Evolutionary conservation across 495 filamentous ascomycete genomes (phyloP).

Genomic region (Hypoxylon fragiforme): DNA sequence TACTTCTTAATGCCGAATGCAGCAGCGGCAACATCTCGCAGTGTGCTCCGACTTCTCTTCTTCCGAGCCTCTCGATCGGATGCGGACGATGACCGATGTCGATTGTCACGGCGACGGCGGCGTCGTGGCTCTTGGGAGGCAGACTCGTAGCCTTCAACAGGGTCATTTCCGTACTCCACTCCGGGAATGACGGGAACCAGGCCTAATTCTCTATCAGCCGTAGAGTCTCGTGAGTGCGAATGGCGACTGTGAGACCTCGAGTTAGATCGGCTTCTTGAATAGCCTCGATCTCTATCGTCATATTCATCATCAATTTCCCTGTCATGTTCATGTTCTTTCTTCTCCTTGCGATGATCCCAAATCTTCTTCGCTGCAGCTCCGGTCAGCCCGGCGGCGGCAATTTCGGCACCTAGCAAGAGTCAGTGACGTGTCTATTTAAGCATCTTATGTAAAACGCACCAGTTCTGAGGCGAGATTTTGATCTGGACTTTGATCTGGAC

Average conservation of each 20-base stretch:
- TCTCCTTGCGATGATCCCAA: constrained; percentile 75
- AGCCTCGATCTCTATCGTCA: constrained; percentile 44
- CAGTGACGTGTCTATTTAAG: neutral
- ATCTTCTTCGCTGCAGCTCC: constrained; percentile 78
- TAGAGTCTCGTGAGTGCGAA: constrained; percentile 49
- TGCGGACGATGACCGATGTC: constrained; percentile 39
- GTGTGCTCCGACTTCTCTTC: constrained; percentile 63
- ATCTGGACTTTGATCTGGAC: no score
- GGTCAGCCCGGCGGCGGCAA: constrained; percentile 75
- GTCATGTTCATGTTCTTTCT: constrained; percentile 60
- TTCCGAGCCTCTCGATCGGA: constrained; percentile 54
- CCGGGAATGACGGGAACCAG: constrained; percentile 61
- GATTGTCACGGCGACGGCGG: constrained; percentile 17
- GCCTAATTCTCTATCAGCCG: constrained; percentile 64
- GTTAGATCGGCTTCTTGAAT: constrained; percentile 51
- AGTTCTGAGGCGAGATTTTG: constrained; percentile 59
- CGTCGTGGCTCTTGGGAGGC: constrained; percentile 34
- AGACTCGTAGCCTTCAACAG: constrained; percentile 47
- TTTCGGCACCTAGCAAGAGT: constrained; percentile 50
- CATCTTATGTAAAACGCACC: constrained; percentile 16
- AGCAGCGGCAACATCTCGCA: constrained; percentile 68
- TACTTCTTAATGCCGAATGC: constrained; percentile 78
- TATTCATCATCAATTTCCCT: constrained; percentile 36
- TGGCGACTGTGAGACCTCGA: constrained; percentile 49
- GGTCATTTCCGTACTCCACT: constrained; percentile 48